These are phyloP conservation scores for Smallanthus sonchifolius DNA, from an alignment of 129 eudicot genomes.

Conservation along the genomic window DNA sequence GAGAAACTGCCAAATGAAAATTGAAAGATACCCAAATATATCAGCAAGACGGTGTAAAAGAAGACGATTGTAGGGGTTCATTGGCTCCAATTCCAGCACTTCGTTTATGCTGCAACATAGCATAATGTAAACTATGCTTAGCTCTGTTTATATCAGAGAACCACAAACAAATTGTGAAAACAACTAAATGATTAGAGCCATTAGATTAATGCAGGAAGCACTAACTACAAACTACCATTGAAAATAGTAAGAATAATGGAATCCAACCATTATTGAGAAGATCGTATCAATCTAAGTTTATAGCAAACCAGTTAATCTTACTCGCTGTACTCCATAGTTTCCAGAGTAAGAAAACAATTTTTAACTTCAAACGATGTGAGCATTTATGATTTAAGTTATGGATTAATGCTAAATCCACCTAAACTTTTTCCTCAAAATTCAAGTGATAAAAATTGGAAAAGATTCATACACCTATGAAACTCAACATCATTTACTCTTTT, in stretches of 20 bases:
- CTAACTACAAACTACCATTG: not conserved
- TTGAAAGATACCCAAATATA: conserved; percentile 67
- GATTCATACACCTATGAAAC: not conserved
- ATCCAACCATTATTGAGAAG: not conserved
- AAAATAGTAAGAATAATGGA: not conserved
- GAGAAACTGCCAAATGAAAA: not conserved
- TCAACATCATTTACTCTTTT: not conserved
- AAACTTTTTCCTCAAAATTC: not conserved
- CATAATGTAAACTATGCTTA: not conserved
- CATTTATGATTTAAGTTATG: not conserved
- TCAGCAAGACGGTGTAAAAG: conserved; percentile 98
- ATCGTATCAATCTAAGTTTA: not conserved
- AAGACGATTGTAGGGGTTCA: conserved; percentile 81
- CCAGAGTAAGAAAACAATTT: not conserved
- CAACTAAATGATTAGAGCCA: not conserved
- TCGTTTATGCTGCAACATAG: conserved; percentile 58
- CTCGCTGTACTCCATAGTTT: not conserved
- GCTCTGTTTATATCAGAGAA: not conserved
- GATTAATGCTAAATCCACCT: not conserved
- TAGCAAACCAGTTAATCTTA: not conserved
- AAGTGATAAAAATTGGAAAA: not conserved
- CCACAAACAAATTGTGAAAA: not conserved
- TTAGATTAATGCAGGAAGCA: not conserved
- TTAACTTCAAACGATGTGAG: not conserved
- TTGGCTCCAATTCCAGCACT: conserved; percentile 83